Evolutionary conservation across 179 eudicot species (phyloP), one percentile per base, ranked within the genome.

Genomic region (Drosera spatulata): DNA sequence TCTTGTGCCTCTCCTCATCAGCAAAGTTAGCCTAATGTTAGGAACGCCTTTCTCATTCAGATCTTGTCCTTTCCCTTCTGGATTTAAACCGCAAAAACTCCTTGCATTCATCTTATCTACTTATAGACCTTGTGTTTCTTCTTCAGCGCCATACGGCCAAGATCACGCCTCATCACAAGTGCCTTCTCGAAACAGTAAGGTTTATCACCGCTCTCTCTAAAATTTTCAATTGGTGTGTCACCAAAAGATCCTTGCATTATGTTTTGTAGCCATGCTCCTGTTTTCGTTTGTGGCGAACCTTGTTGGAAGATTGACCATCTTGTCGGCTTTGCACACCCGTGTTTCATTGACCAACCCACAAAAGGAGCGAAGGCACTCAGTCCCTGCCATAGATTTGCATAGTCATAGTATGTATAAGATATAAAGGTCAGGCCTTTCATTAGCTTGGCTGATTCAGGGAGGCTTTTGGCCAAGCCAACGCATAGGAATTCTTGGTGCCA

Each of bases 401-500:
- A 22, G 33, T 22, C 61, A 51, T 64, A 75, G 68, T 77, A 65
- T 2, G 70, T 69, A 38, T 72, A 51, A 0, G 80, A 77, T 0
- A 81, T 58, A 37, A 61, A 77, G 2, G 80, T 78, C 2, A 75
- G 52, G 56, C 85, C 85, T 7, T 46, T 7, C 42, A 68, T 4
- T 3, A 75, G 66, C 14, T 57, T 72, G 13, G 85, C 73, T 13
- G 60, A 47, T 14, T 58, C 59, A 3, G 83, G 85, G 5, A 73
- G 72, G 11, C 64, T 61, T 70, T 69, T 5, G 68, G 71, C 76
- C 76, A 75, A 12, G 85, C 85, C 52, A 81, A 63, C 5, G 85
- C 80, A 7, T 81, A 81, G 3, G 69, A 73, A 58, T 81, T 81
- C 4, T 82, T 82, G 56, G 41, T 67, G 61, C 77, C n/a, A 80